Evolutionary conservation across 208 protist species (phyloP).

Genomic region (Balamuthia mandrillaris): DNA sequence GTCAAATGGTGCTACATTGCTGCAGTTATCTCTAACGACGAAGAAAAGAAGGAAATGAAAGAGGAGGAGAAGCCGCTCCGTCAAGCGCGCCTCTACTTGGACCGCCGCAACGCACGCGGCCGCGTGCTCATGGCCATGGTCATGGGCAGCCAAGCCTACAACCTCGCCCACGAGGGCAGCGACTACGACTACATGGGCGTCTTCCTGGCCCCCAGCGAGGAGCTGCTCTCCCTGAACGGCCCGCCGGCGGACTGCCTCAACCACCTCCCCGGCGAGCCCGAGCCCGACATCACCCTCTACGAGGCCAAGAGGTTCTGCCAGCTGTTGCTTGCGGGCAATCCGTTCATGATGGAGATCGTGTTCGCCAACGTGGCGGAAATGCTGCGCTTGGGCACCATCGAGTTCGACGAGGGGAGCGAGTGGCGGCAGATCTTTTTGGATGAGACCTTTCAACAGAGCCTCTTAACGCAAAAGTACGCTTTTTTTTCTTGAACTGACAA

Average conservation of each 20-base stretch:
- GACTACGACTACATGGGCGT: slow-evolving; percentile 26
- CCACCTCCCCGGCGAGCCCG: background rate
- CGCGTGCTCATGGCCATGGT: slow-evolving; percentile 27
- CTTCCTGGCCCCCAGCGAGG: background rate
- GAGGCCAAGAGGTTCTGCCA: slow-evolving; percentile 24
- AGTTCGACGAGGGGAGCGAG: too few species aligned
- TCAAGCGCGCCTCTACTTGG: too few species aligned
- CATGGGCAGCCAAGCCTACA: slow-evolving; percentile 32
- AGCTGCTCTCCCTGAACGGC: slow-evolving; percentile 13
- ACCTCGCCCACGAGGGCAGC: background rate
- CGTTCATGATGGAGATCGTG: slow-evolving; percentile 10
- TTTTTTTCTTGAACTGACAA: background rate
- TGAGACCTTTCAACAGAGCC: background rate
- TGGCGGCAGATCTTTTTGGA: background rate
- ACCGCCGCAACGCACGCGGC: too few species aligned
- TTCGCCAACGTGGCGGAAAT: background rate
- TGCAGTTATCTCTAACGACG: too few species aligned
- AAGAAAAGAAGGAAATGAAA: too few species aligned
- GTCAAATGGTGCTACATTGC: too few species aligned
- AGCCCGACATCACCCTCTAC: slow-evolving; percentile 12
- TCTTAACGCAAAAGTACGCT: background rate
- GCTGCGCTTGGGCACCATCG: background rate
- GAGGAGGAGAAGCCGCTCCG: too few species aligned
- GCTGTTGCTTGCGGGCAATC: slow-evolving; percentile 20
- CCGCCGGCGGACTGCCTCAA: background rate